phyloP scores from a whole-genome alignment of 371 early-diverging fungal species.

The Haplosporangium sp. region DNA sequence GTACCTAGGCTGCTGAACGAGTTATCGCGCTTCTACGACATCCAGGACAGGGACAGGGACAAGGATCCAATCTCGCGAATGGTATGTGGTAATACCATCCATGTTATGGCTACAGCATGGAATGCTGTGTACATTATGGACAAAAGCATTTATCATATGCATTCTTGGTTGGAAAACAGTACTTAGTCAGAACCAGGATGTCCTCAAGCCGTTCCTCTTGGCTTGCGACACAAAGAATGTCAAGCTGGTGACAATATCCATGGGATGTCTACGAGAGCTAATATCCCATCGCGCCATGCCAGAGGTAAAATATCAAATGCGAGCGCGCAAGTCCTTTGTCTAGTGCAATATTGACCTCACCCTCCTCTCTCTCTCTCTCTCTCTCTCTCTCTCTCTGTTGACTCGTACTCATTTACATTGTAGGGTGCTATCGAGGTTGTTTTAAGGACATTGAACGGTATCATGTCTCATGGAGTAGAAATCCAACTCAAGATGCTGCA shows the following conservation, averaged over 20 bases:
- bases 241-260: slow-evolving; percentile 86
- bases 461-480: slow-evolving; percentile 80
- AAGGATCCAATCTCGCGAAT: slow-evolving; percentile 64
- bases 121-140: no score
- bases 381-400: no score
- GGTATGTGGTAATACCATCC: slow-evolving; percentile 42
- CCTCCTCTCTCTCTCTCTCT: no score
- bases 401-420: background rate
- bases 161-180: slow-evolving; percentile 57
- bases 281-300: slow-evolving; percentile 89
- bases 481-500: slow-evolving; percentile 95
- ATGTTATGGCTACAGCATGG: background rate
- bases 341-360: background rate
- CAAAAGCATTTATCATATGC: background rate
- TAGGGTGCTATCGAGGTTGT: slow-evolving; percentile 77
- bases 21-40: slow-evolving; percentile 68
- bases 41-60: slow-evolving; percentile 71
- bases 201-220: slow-evolving; percentile 87
- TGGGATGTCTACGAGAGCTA: slow-evolving; percentile 89
- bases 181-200: slow-evolving; percentile 84
- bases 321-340: no score
- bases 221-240: slow-evolving; percentile 91
- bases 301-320: slow-evolving; percentile 59
- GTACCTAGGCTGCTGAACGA: slow-evolving; percentile 66
- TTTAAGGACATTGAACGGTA: slow-evolving; percentile 78